These are phyloP conservation scores for Metarhizium brunneum DNA, from an alignment of 2,329 filamentous ascomycete genomes.

Conservation along the genomic window DNA sequence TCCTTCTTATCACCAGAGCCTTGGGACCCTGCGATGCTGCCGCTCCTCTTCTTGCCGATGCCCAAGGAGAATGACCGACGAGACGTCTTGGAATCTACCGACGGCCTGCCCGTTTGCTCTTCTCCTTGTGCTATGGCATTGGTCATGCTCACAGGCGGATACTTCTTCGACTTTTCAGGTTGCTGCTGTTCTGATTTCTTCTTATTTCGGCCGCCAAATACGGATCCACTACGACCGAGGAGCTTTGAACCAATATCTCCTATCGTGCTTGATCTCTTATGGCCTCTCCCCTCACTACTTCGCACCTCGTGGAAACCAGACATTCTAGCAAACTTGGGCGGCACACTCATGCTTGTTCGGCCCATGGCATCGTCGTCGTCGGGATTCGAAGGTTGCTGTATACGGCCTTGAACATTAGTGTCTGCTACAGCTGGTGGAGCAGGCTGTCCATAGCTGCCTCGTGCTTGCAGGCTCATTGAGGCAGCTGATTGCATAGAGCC, in stretches of 20 bases:
- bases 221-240: constrained; percentile 72
- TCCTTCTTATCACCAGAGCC: constrained; percentile 46
- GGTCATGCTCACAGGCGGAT: constrained; percentile 88
- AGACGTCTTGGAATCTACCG: constrained; percentile 58
- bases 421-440: constrained; percentile 77
- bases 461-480: constrained; percentile 57
- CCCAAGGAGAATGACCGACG: constrained; percentile 63
- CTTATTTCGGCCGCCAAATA: constrained; percentile 58
- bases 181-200: constrained; percentile 36
- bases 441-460: constrained; percentile 72
- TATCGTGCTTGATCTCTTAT: constrained; percentile 66
- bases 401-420: constrained; percentile 81
- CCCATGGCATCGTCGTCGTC: constrained; percentile 65
- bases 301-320: constrained; percentile 47
- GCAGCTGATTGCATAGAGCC: constrained; percentile 64
- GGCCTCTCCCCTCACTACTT: constrained; percentile 39
- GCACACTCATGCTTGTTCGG: constrained; percentile 51
- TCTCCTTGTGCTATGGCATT: constrained; percentile 55
- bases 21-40: constrained; percentile 51
- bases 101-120: constrained; percentile 42
- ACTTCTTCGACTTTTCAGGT: constrained; percentile 59
- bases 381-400: constrained; percentile 59
- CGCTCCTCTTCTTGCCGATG: constrained; percentile 61
- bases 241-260: constrained; percentile 76
- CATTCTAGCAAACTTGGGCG: constrained; percentile 48